These are phyloP conservation scores for Drosera capensis DNA, from an alignment of 148 eudicot species.

Conservation along the genomic window DNA sequence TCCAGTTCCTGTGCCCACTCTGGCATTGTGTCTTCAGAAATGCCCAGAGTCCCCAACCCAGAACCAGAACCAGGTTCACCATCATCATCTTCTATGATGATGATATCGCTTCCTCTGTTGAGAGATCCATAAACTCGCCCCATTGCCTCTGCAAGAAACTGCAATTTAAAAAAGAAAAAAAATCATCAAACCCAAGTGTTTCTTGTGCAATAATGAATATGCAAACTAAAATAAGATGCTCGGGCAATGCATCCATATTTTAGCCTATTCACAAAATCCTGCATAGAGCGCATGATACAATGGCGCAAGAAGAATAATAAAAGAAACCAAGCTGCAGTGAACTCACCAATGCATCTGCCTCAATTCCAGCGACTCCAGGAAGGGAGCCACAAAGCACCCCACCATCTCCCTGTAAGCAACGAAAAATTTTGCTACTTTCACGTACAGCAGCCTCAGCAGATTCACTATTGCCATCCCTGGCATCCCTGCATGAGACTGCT, in stretches of 20 bases:
- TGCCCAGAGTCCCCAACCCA: constrained; percentile 15
- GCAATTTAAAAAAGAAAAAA: constrained; percentile 19
- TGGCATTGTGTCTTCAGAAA: constrained; percentile 28
- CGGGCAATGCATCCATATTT: no score
- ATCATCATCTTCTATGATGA: constrained; percentile 34
- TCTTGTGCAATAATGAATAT: no score
- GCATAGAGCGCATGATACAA: no score
- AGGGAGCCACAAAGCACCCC: constrained; percentile 68
- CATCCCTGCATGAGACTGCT: constrained; percentile 30
- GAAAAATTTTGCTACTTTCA: constrained; percentile 40
- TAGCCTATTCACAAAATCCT: no score
- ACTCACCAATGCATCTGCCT: constrained; percentile 67
- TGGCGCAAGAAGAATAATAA: neutral
- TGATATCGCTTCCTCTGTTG: constrained; percentile 17
- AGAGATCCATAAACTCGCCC: constrained; percentile 35
- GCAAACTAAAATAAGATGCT: no score
- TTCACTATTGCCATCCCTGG: constrained; percentile 39
- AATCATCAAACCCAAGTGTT: constrained; percentile 7
- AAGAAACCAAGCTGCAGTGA: neutral
- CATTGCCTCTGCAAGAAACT: constrained; percentile 58
- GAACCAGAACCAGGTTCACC: constrained; percentile 24
- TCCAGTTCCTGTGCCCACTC: constrained; percentile 58
- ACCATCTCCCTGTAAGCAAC: constrained; percentile 66
- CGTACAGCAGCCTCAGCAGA: constrained; percentile 23
- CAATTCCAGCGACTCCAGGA: constrained; percentile 56